Base-by-base conservation (phyloP, 495 filamentous ascomycete species). In the Daldinia decipiens region DNA sequence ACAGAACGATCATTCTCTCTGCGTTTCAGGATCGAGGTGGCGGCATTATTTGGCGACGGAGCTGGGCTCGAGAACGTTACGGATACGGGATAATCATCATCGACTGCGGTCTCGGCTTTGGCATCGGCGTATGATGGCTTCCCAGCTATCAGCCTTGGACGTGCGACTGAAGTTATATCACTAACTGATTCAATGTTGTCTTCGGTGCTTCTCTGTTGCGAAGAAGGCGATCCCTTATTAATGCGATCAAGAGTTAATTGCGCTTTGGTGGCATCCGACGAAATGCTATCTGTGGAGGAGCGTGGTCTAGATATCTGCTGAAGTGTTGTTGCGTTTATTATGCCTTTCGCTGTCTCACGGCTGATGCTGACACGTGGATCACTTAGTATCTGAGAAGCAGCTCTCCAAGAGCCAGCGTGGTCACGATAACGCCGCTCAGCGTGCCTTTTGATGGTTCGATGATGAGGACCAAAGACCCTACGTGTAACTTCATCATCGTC, bases 331-430 rank as follows among this genome's bases (percentile, higher is more conserved):
- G 66, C 52, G 40, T 73, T 68, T 21, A 81, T 64, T 36, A 78
- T 70, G 8, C 76, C 82, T 45, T 52, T 77, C 12, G 79, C 81
- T 26, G 74, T 77, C 69, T 80, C 81, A 19, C 79, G 78, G 55
- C 78, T 84, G 47, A 83, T 70, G 12, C 78, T 81, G 27, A 85
- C 76, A 1, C 83, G 78, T 0, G 85, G 84, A 64, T 86, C 83
- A 59, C 79, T 77, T 12, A 84, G 71, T n/a, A 75, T 81, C 26
- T 71, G 74, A n/a, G 54, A 69, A 4, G 76, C 71, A 17, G 82
- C 79, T 64, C 84, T 76, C 80, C 80, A 87, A 11, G 85, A 72
- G 31, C 84, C 84, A 8, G 79, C 84, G 5, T 77, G 80, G 56
- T 86, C 83, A 31, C 78, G 82, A 58, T 85, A 86, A 32, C 82